Base-by-base conservation (phyloP, 2,329 filamentous ascomycete genomes). In the Fusarium staphyleae region DNA sequence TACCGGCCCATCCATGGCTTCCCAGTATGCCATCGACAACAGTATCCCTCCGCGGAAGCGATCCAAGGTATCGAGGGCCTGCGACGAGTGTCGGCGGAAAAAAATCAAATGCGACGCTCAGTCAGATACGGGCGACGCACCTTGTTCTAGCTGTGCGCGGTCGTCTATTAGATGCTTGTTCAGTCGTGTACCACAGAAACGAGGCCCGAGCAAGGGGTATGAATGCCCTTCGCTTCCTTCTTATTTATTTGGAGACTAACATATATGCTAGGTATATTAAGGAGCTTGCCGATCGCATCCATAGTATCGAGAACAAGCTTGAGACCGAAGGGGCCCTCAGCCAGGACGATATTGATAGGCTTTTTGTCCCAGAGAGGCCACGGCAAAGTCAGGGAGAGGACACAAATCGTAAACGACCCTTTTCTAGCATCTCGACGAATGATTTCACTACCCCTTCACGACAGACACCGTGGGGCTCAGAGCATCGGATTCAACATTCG, bases 31-130 rank as follows among this genome's bases (percentile, higher is more conserved):
- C 16, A 70, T 77, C 40, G 80, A 80, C 32, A 86, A 88, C 58
- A 80, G 80, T 52, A 85, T 86, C 10, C 83, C 87, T 12, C 87
- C 88, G 0, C 80, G 88, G 57, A 95, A 95, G 71, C 81, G 91
- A 53, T 90, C 88, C 5, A 96, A 96, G 72, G 91, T 95, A 5
- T 96, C 91, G 10, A 83, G 91, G 30, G 92, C 91, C 2, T 96
- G 91, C 67, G 91, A 96, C 69, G 91, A 96, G 70, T 96, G 91
- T 70, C 83, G 92, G 35, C 84, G 91, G 48, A 96, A 96, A 74
- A 96, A 93, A 78, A 91, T 96, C 54, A 90, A 91, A 68, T 96
- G 92, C 67, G 91, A 96, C 74, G 89, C 91, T 4, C 83, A 85
- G 55, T 87, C 87, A 8, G 90, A 96, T 69, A 82, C 82, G 5